Evolutionary conservation across 2,329 filamentous ascomycete genomes (phyloP), one percentile per base, ranked within the genome.

Genomic region (Cephalotrichum gorgonifer): DNA sequence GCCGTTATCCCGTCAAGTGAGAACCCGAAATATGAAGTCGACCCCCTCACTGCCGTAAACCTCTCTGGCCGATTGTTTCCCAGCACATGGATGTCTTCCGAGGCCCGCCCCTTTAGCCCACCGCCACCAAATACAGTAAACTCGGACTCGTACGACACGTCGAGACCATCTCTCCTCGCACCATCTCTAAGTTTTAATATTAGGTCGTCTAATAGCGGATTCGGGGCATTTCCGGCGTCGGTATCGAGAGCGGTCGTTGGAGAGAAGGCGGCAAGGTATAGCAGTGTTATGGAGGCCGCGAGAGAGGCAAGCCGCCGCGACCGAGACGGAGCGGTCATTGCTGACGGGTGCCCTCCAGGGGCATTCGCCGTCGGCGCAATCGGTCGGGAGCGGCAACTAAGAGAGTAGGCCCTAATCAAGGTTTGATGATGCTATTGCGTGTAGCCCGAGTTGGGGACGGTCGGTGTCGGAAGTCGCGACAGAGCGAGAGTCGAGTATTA

Each of bases 291-390:
- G 28, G 79, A 78, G 48, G 81, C 78, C 57, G 76, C 70, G 48
- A 85, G 62, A 50, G 83, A 86, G 58, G 82, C 80, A 60, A 78
- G 77, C 59, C 88, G 77, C 61, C 85, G 83, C 67, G 81, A 84
- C 70, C 86, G 56, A 86, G 70, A 58, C 77, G 80, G 62, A 76
- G 82, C 64, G 83, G 82, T 70, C 76, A 79, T 78, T 54, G 58
- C 64, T 60, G 54, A 57, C 56, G 58, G 64, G 67, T 67, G 66
- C 66, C 71, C 71, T 64, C 64, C 58, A 60, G 60, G 64, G 65
- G 62, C 61, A 55, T 55, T 52, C 53, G 56, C 52, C 41, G 48
- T 41, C 39, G 28, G 25, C 38, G 30, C 41, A 43, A 47, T 25
- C 7, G 22, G 22, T 14, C 27, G 7, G 6, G 17, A 39, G 17